Evolutionary conservation across 2,329 filamentous ascomycete genomes (phyloP), one percentile per base, ranked within the genome.

Genomic region (Fusarium camptoceras): DNA sequence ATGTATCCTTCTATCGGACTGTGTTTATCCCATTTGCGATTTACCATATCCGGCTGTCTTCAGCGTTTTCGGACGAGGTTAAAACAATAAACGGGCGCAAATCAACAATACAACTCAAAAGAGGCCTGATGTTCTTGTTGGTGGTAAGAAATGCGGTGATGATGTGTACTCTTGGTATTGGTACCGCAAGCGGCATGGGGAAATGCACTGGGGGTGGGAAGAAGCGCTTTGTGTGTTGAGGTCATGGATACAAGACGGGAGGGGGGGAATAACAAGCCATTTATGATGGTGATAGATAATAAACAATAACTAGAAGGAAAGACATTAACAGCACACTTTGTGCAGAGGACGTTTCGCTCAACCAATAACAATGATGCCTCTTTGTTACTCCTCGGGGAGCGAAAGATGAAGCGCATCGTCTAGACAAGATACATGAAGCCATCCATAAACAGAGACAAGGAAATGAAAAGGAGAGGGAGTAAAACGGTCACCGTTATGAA

Each of bases 321-420:
- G 14, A 57, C 39, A 61, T 47, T 44, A 61, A 70, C 43, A 69
- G 68, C 55, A 71, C 53, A 58, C 58, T 68, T 64, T 34, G 46
- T 51, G 54, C 28, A 25, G 44, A 18, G 12, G 44, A 64, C 42
- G 24, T 51, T 27, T 25, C 39, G 42, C 30, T 67, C 43, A 41
- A 43, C 27, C 53, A 54, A 66, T 59, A 44, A 72, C 39, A 59
- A 67, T 64, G 54, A 72, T 70, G 69, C 22, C 58, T 70, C 65
- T 67, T 59, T 41, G 49, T 70, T 51, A 24, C 37, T 64, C 61
- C 66, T 46, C 30, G 62, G 31, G 69, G 62, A 56, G 47, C 55
- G 46, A 55, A 59, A 55, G 53, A 70, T 58, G 37, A 46, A 70
- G 58, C 39, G 27, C 66, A 72, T 67, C 59, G 66, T 72, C 66